Conservation (phyloP, 768 basidiomycete genomes). For the Ephemerocybe angulata region DNA sequence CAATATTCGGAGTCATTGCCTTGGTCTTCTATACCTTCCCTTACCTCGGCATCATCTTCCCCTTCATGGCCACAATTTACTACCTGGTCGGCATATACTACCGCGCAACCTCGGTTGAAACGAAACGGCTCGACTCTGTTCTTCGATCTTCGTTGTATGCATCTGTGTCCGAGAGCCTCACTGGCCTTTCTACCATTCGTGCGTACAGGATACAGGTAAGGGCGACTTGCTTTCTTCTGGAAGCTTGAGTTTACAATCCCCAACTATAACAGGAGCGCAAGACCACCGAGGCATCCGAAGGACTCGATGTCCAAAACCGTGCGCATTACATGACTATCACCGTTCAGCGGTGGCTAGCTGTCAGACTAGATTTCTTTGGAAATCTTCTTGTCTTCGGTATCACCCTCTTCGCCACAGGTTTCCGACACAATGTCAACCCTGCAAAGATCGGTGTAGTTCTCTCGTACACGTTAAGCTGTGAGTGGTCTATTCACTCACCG, state of each 20-base stretch:
- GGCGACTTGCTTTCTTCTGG: too few species aligned
- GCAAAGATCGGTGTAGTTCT: constrained; percentile 55
- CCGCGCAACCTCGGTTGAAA: constrained; percentile 57
- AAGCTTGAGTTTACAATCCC: too few species aligned
- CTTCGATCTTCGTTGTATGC: constrained; percentile 56
- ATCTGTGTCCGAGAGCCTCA: constrained; percentile 58
- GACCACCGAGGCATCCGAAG: constrained; percentile 46
- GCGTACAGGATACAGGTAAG: constrained; percentile 54
- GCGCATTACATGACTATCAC: constrained; percentile 64
- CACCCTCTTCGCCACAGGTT: constrained; percentile 62
- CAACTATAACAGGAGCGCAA: constrained; percentile 44
- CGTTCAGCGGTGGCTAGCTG: constrained; percentile 62
- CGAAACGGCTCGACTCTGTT: constrained; percentile 61
- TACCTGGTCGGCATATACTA: constrained; percentile 54
- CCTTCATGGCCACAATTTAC: constrained; percentile 50
- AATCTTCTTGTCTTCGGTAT: constrained; percentile 70
- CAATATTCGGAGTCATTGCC: constrained; percentile 51
- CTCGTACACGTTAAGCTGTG: constrained; percentile 47
- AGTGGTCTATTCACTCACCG: constrained; percentile 15
- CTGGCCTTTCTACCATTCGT: constrained; percentile 60
- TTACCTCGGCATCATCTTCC: constrained; percentile 60
- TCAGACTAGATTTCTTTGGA: constrained; percentile 63
- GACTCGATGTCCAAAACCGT: constrained; percentile 56
- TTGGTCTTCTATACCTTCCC: constrained; percentile 69
- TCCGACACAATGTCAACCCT: constrained; percentile 38